Evolutionary conservation across 2,329 filamentous ascomycete genomes (phyloP).

Genomic region (Fusarium pseudonygamai): DNA sequence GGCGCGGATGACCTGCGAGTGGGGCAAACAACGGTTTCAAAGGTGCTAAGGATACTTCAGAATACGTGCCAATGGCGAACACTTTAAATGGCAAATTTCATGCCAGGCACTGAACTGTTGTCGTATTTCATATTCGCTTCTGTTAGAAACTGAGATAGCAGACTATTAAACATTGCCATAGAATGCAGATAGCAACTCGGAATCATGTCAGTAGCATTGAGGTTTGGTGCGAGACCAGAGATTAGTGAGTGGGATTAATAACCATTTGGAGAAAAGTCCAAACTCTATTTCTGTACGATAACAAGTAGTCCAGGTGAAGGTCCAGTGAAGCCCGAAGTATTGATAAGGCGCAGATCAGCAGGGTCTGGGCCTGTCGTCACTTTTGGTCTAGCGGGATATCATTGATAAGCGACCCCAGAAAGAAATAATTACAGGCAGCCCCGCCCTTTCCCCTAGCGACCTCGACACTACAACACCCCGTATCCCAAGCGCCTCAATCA

Average conservation of each 20-base stretch:
- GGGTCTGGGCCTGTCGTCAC: not conserved
- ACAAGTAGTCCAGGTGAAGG: not conserved
- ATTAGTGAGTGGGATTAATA: not conserved
- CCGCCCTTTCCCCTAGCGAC: not conserved
- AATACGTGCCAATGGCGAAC: not conserved
- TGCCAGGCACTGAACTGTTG: too few species aligned
- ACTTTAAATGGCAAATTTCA: too few species aligned
- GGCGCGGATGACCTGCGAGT: not conserved
- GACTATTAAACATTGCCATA: too few species aligned
- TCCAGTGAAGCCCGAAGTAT: not conserved
- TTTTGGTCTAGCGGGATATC: not conserved
- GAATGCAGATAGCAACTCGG: slow-evolving; percentile 2
- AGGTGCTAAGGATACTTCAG: not conserved
- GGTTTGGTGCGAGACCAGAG: too few species aligned
- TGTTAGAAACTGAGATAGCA: too few species aligned
- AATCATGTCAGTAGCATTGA: not conserved
- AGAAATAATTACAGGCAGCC: not conserved
- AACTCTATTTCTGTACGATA: not conserved
- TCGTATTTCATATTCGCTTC: too few species aligned
- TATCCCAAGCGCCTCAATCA: not conserved
- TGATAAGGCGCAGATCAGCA: not conserved
- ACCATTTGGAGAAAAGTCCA: not conserved
- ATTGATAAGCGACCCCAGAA: not conserved
- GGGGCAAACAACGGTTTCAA: not conserved
- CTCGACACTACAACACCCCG: not conserved